Evolutionary conservation across 257 asterid species (phyloP).

Genomic region (Solanum chilense): DNA sequence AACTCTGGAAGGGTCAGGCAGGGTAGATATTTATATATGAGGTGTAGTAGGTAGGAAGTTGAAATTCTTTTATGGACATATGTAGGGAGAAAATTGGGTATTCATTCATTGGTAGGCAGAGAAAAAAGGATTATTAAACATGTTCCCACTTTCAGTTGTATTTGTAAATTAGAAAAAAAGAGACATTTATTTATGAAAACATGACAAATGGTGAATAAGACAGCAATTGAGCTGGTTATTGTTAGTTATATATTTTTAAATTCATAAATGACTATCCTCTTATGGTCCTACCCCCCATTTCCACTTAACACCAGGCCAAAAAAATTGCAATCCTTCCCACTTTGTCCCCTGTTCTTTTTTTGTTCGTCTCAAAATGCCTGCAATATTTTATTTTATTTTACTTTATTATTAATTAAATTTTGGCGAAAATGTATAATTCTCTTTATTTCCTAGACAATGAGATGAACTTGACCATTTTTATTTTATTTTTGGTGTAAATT

Average conservation of each 20-base stretch:
- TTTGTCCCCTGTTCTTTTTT: neutral
- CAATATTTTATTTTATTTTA: neutral
- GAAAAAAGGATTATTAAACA: neutral
- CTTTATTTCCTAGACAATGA: no score
- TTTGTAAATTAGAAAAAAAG: neutral
- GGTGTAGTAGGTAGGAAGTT: neutral
- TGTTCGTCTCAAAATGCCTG: neutral
- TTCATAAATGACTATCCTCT: neutral
- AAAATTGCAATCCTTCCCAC: neutral
- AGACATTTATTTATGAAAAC: neutral
- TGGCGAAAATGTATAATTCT: no score
- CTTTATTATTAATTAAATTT: neutral
- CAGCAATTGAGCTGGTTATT: neutral
- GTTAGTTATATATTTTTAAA: neutral
- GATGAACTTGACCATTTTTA: no score
- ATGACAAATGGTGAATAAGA: neutral
- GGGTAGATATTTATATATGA: slow-evolving; percentile 33
- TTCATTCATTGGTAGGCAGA: slow-evolving; percentile 28
- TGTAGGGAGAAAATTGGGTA: neutral
- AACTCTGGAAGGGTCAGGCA: neutral
- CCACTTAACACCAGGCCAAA: neutral
- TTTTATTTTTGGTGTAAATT: no score
- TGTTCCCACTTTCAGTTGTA: neutral
- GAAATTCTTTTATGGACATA: slow-evolving; percentile 48
- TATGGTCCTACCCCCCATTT: neutral